Percentiles rank a stretch among this genome's conserved stretches.
These are phyloP conservation scores for Erigeron philadelphicus DNA, from an alignment of 140 eudicot genomes.

Conservation along the genomic window DNA sequence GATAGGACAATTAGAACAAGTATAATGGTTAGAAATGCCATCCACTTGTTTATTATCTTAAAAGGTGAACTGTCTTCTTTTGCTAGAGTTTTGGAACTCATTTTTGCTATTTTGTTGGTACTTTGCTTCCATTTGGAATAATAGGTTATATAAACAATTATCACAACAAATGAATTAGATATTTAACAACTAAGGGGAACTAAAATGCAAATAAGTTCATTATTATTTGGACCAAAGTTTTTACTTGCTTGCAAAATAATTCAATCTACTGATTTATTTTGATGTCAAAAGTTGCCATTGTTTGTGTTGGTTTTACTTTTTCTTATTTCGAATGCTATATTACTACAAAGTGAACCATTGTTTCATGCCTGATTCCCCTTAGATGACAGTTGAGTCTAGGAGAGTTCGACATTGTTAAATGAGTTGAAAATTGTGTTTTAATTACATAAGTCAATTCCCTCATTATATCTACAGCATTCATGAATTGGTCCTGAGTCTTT, in stretches of 20 bases:
- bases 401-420: neutral
- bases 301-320: neutral
- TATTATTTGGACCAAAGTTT: neutral
- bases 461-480: neutral
- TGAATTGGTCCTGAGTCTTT: neutral
- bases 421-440: neutral
- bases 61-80: neutral
- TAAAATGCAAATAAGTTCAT: neutral
- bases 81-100: neutral
- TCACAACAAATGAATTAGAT: neutral
- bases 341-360: neutral
- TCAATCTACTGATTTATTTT: neutral
- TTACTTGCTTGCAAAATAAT: neutral
- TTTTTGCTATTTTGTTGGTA: constrained; percentile 2
- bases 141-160: neutral
- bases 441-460: neutral
- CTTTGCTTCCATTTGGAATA: neutral
- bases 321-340: neutral
- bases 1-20: neutral
- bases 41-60: neutral
- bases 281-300: neutral
- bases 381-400: neutral
- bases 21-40: constrained; percentile 5
- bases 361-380: neutral
- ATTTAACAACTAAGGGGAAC: neutral